Percentiles rank a stretch among this genome's conserved stretches.
Conservation (phyloP, 2,329 filamentous ascomycete species). For the Aspergillus hiratsukae region DNA sequence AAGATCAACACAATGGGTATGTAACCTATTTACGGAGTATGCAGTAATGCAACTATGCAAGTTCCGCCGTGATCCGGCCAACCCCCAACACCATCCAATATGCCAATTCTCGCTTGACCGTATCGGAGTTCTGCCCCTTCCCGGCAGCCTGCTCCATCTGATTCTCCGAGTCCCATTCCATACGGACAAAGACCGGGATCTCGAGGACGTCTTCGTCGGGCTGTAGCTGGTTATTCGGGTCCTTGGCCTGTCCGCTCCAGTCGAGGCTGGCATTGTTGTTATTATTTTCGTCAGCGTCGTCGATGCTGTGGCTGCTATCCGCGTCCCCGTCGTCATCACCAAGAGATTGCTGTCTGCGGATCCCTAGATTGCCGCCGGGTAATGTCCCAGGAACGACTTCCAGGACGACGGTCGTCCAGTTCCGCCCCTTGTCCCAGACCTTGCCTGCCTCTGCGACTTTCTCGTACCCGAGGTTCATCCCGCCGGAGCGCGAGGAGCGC, state of each 20-base stretch:
- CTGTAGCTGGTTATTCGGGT: slow-evolving; percentile 14
- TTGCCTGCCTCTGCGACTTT: slow-evolving; percentile 78
- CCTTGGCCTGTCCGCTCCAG: slow-evolving; percentile 19
- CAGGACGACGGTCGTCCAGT: slow-evolving; percentile 91
- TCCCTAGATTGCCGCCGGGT: slow-evolving; percentile 21
- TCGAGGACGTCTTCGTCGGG: slow-evolving; percentile 67
- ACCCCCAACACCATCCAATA: slow-evolving; percentile 95
- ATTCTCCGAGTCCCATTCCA: slow-evolving; percentile 77
- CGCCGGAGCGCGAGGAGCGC: slow-evolving; percentile 40
- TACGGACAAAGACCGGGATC: slow-evolving; percentile 87
- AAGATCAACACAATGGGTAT: background rate
- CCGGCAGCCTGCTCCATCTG: slow-evolving; percentile 35
- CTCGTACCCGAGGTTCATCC: slow-evolving; percentile 33
- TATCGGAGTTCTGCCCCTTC: slow-evolving; percentile 55
- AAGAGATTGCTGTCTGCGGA: slow-evolving; percentile 7
- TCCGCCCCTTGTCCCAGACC: slow-evolving; percentile 89
- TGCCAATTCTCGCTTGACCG: slow-evolving; percentile 79
- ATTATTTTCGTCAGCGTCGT: slow-evolving; percentile 27
- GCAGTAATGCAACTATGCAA: slow-evolving; percentile 1
- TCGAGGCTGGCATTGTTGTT: slow-evolving; percentile 27
- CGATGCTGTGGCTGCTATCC: slow-evolving; percentile 3
- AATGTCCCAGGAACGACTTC: slow-evolving; percentile 68
- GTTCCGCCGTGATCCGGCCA: slow-evolving; percentile 61
- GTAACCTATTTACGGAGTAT: background rate
- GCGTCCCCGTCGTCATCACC: slow-evolving; percentile 17